Conservation (phyloP, 495 filamentous ascomycete genomes). For the Gamarada debralockiae region DNA sequence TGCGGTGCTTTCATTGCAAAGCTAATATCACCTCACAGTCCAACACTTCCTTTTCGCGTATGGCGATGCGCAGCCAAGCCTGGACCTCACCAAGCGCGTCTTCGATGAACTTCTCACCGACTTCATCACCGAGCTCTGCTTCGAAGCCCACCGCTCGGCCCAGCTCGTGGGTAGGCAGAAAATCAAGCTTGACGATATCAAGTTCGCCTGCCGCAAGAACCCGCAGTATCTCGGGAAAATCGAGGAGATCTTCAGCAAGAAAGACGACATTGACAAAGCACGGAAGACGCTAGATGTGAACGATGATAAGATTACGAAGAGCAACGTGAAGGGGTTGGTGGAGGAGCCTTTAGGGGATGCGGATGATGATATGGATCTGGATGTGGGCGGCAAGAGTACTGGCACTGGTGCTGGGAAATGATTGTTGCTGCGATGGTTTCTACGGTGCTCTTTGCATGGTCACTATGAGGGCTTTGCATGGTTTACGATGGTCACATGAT, state of each 20-base stretch:
- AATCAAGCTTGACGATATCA: conserved; percentile 97
- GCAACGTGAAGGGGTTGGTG: conserved; percentile 19
- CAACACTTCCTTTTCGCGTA: conserved; percentile 79
- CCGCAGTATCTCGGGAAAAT: conserved; percentile 84
- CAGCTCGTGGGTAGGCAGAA: conserved; percentile 83
- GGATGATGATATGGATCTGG: conserved; percentile 30
- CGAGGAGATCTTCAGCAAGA: conserved; percentile 78
- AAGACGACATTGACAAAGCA: conserved; percentile 73
- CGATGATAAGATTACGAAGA: conserved; percentile 34
- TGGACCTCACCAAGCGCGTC: conserved; percentile 77
- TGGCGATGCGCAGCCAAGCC: conserved; percentile 68
- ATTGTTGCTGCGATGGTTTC: not conserved
- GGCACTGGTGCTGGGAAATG: conserved; percentile 8
- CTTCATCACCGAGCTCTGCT: conserved; percentile 83
- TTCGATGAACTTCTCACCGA: conserved; percentile 95
- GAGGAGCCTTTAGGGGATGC: conserved; percentile 36
- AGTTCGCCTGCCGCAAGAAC: conserved; percentile 84
- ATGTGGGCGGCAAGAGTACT: conserved; percentile 14
- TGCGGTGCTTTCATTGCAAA: conserved; percentile 2
- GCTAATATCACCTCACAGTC: conserved; percentile 45
- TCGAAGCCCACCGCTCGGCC: conserved; percentile 78
- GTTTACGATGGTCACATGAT: too few relatives aligned
- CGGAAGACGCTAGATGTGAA: conserved; percentile 62
- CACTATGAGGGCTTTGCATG: too few relatives aligned
- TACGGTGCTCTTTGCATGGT: too few relatives aligned